Evolutionary conservation across 257 asterid genomes (phyloP), one percentile per base, ranked within the genome.

Genomic region (Solanum dulcamara): DNA sequence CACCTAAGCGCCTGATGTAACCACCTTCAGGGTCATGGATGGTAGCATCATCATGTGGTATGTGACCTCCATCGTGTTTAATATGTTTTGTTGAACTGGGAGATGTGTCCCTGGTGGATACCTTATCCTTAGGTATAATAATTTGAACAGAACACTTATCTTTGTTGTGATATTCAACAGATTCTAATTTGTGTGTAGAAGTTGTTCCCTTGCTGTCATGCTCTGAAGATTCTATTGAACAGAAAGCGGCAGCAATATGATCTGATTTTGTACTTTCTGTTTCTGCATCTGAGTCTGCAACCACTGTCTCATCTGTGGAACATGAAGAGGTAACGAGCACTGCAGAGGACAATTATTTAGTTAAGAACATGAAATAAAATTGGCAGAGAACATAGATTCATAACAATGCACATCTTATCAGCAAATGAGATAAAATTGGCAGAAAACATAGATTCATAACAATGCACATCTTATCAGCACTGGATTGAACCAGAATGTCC

Each of bases 251-350:
- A 85, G 93, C 81, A 35, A 85, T 59, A 14, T 51, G 91, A 71
- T 66, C 72, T 8, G 99, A 95, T 28, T 93, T 90, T 81, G 93
- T 93, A 83, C 92, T 92, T 92, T 94, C 99, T 90, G 90, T 32
- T 88, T 97, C 99, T 79, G 85, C 89, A 82, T 97, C 98, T 79
- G 99, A 97, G 85, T 95, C 99, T 67, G 98, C 97, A 71, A 97
- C 99, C 80, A 97, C 97, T 0, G 98, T 97, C 90, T 92, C 99
- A 44, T 94, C 98, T 22, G 99, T 94, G 86, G 99, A 95, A 91
- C 98, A 95, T 71, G 99, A 97, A 71, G 99, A 97, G 7, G 98
- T 86, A 85, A 97, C 93, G 85, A 90, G 86, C 88, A 90, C 99
- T 96, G 94, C 94, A 86, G 87, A 91, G 48, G 84, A 74, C 75